Evolutionary conservation across 139 green algal species (phyloP).

Genomic region (Tetraselmis striata): DNA sequence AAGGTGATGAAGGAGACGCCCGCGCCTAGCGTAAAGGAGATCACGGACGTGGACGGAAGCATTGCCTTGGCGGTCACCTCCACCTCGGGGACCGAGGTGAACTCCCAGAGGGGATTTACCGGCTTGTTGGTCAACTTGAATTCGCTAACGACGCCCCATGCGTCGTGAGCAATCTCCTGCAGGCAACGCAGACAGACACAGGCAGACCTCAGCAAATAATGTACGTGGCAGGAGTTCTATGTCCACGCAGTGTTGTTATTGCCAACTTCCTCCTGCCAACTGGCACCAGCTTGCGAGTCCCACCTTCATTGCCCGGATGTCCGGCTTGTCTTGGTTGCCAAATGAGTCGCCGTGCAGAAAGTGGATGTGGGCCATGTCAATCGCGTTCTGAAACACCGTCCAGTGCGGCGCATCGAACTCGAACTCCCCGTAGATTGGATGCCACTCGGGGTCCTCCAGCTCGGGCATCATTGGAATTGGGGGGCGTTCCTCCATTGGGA

Average conservation of each 20-base stretch:
- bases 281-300: no score
- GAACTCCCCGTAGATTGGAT: conserved; percentile 60
- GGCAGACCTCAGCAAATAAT: no score
- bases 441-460: conserved; percentile 66
- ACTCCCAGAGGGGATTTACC: conserved; percentile 63
- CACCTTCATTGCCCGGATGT: conserved; percentile 63
- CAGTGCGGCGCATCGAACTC: conserved; percentile 41
- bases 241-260: no score
- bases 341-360: conserved; percentile 75
- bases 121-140: conserved; percentile 77
- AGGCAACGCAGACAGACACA: no score
- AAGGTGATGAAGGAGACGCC: conserved; percentile 59
- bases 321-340: conserved; percentile 55
- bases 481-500: conserved; percentile 63
- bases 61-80: conserved; percentile 58
- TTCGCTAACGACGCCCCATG: conserved; percentile 23
- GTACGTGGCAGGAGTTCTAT: no score
- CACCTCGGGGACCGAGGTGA: conserved; percentile 49
- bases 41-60: conserved; percentile 62
- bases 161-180: conserved; percentile 9
- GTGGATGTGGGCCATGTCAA: conserved; percentile 88
- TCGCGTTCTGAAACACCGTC: conserved; percentile 83
- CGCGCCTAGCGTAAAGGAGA: conserved; percentile 62
- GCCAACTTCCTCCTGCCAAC: no score
- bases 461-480: conserved; percentile 66